These are phyloP conservation scores for Fusarium bactridioides DNA, from an alignment of 2,329 filamentous ascomycete genomes.

Conservation along the genomic window DNA sequence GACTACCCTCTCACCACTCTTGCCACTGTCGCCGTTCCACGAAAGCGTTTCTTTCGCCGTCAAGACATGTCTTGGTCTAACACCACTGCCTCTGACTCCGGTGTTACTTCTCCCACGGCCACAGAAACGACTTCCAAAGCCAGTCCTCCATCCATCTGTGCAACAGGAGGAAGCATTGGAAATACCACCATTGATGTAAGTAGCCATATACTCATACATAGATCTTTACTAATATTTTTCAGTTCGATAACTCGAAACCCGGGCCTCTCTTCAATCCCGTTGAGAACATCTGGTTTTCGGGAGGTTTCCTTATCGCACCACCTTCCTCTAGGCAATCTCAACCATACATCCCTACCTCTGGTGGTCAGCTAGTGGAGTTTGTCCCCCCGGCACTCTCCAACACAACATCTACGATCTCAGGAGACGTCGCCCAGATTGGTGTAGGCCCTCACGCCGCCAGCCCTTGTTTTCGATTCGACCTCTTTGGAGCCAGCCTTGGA, in stretches of 20 bases:
- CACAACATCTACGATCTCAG: constrained; percentile 35
- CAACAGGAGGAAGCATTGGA: constrained; percentile 46
- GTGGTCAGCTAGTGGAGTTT: constrained; percentile 51
- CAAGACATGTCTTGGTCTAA: constrained; percentile 47
- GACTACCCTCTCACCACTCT: constrained; percentile 51
- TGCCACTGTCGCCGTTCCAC: constrained; percentile 44
- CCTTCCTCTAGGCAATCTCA: constrained; percentile 45
- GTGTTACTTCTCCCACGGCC: constrained; percentile 2
- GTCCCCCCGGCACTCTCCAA: constrained; percentile 48
- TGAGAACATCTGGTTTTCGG: constrained; percentile 53
- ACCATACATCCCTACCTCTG: constrained; percentile 50
- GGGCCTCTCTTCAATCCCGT: constrained; percentile 52
- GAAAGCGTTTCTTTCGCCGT: constrained; percentile 41
- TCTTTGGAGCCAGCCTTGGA: constrained; percentile 50
- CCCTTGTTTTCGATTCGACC: constrained; percentile 51
- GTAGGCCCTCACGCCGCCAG: constrained; percentile 49
- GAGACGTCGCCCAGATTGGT: constrained; percentile 51
- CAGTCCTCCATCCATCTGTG: constrained; percentile 38
- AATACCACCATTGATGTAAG: constrained; percentile 51
- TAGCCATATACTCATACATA: neutral
- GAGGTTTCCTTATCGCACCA: constrained; percentile 51
- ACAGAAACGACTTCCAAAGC: constrained; percentile 1
- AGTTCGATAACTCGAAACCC: constrained; percentile 50
- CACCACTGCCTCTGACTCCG: constrained; percentile 37
- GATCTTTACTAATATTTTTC: constrained; percentile 18